phyloP scores from a whole-genome alignment of 1,284 basidiomycete species.

The Stereum hirsutum region DNA sequence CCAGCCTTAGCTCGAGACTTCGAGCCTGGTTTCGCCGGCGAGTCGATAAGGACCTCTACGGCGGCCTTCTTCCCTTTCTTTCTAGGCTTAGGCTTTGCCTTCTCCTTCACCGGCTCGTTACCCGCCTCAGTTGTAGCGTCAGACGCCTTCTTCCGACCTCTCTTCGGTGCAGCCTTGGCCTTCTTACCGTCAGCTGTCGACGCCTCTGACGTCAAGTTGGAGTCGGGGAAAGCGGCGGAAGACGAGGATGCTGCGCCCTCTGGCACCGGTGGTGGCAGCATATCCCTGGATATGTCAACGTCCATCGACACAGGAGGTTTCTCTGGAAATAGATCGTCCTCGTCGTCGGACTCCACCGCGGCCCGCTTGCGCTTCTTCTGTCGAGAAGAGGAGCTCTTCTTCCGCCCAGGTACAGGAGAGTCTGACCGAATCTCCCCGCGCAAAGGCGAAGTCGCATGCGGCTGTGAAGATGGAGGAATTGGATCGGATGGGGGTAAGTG shows the following conservation, averaged over 20 bases:
- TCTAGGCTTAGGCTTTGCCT: slow-evolving; percentile 2
- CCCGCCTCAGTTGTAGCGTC: no score
- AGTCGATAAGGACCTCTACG: slow-evolving; percentile 11
- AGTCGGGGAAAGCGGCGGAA: slow-evolving; percentile 2
- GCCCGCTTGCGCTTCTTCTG: slow-evolving; percentile 18
- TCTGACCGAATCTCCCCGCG: no score
- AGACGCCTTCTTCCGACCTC: not conserved
- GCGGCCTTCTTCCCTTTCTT: slow-evolving; percentile 1
- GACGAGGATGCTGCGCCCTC: slow-evolving; percentile 14
- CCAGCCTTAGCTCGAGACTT: not conserved
- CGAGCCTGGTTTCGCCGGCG: slow-evolving; percentile 4
- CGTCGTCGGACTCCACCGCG: slow-evolving; percentile 4
- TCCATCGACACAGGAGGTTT: no score
- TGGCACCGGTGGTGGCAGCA: slow-evolving; percentile 8
- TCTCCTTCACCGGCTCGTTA: no score
- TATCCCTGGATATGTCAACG: no score
- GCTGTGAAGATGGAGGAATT: slow-evolving; percentile 8
- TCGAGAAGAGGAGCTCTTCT: no score
- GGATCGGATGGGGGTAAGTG: slow-evolving; percentile 25
- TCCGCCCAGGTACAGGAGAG: no score
- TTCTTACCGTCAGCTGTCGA: slow-evolving; percentile 12
- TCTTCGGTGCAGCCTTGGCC: slow-evolving; percentile 8
- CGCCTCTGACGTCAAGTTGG: slow-evolving; percentile 9
- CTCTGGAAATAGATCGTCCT: no score
- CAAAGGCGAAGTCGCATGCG: slow-evolving; percentile 3